A percentile compares a stretch with the other conserved stretches of the same genome.
Conservation (phyloP, 2,329 filamentous ascomycete genomes). For the Hypoxylon sp. region DNA sequence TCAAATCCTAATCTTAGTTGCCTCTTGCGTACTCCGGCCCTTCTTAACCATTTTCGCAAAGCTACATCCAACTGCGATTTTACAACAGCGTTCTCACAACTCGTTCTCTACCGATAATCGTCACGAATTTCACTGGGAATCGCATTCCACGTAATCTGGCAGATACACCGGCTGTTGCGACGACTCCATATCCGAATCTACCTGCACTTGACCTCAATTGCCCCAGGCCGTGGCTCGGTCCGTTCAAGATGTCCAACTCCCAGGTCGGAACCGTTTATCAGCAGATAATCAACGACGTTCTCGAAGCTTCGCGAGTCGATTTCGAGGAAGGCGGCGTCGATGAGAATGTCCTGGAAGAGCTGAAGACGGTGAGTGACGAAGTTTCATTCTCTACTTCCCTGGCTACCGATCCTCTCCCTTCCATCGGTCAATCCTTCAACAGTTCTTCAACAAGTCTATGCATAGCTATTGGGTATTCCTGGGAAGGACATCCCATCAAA, state of each 20-base stretch:
- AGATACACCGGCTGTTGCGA: background rate
- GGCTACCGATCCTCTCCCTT: conserved; percentile 29
- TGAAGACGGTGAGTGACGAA: conserved; percentile 79
- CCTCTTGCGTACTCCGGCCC: conserved; percentile 18
- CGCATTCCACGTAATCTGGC: conserved; percentile 5
- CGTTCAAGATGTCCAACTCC: conserved; percentile 66
- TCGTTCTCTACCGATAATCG: background rate
- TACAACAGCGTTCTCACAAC: background rate
- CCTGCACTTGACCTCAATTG: conserved; percentile 6
- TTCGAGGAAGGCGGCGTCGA: conserved; percentile 97
- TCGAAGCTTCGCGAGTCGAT: conserved; percentile 90
- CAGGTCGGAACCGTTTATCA: conserved; percentile 82
- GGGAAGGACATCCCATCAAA: conserved; percentile 2
- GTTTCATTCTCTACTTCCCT: conserved; percentile 27
- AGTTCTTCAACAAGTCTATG: conserved; percentile 17
- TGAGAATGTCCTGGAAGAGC: conserved; percentile 84
- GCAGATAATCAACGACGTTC: conserved; percentile 83
- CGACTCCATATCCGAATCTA: background rate
- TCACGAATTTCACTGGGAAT: background rate
- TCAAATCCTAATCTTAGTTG: conserved; percentile 15
- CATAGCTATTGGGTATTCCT: conserved; percentile 12
- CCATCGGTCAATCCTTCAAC: conserved; percentile 19
- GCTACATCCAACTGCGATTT: conserved; percentile 18
- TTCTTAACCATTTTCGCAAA: conserved; percentile 17
- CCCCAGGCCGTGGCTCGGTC: conserved; percentile 14